Percentiles rank a stretch among this genome's conserved stretches.
phyloP scores from a whole-genome alignment of 352 stramenopile genomes.

The Phytophthora pisi region DNA sequence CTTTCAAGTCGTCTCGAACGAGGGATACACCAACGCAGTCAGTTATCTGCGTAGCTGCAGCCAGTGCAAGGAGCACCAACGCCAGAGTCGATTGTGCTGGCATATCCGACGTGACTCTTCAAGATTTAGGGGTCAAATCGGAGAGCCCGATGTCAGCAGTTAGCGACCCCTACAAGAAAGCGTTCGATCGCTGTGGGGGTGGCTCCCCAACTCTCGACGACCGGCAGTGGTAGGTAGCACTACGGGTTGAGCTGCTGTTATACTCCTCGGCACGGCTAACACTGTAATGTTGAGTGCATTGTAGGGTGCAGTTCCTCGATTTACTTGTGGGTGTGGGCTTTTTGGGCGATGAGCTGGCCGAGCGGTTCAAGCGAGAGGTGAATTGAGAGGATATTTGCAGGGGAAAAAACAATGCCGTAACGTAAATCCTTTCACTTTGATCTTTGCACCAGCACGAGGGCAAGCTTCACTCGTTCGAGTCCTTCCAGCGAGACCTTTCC shows the following conservation, averaged over 20 bases:
- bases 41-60: not conserved
- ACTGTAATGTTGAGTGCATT: not conserved
- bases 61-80: conserved; percentile 14
- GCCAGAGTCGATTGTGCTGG: too few relatives aligned
- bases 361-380: conserved; percentile 9
- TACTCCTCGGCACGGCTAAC: not conserved
- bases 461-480: conserved; percentile 11
- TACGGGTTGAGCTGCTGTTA: not conserved
- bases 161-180: conserved; percentile 13
- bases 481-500: conserved; percentile 15
- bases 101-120: conserved; percentile 10
- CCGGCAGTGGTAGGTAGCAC: conserved; percentile 7
- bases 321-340: conserved; percentile 9
- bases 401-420: not conserved
- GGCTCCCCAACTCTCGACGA: not conserved
- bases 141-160: not conserved
- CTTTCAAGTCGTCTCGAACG: conserved; percentile 30
- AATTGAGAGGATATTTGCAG: too few relatives aligned
- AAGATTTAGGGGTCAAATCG: not conserved
- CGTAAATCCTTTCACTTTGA: not conserved
- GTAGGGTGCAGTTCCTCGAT: conserved; percentile 14
- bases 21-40: conserved; percentile 10
- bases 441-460: conserved; percentile 6
- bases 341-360: conserved; percentile 7
- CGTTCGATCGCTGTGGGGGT: conserved; percentile 13